Conservation (phyloP, 2,329 filamentous ascomycete genomes). For the Plectosphaerella sp. region DNA sequence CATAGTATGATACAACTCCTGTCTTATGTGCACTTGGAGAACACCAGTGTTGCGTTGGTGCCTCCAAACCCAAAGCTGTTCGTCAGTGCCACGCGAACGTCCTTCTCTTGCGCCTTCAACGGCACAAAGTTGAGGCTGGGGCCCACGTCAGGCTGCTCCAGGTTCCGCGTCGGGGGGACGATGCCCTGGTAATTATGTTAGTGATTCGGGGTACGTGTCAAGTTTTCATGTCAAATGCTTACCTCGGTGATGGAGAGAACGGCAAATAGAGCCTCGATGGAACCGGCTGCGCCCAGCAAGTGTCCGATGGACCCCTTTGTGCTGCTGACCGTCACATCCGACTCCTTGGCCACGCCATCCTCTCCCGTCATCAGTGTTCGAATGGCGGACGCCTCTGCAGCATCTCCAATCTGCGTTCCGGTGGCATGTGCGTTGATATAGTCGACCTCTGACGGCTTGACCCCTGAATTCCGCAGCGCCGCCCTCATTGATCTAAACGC, state of each 20-base stretch:
- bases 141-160: slow-evolving; percentile 60
- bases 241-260: slow-evolving; percentile 77
- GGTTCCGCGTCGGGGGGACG: slow-evolving; percentile 83
- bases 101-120: slow-evolving; percentile 61
- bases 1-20: not conserved
- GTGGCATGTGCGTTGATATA: slow-evolving; percentile 98
- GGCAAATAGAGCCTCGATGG: slow-evolving; percentile 83
- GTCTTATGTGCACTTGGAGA: slow-evolving; percentile 35
- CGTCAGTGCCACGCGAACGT: slow-evolving; percentile 71
- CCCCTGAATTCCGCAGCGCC: slow-evolving; percentile 67
- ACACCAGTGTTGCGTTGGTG: slow-evolving; percentile 87
- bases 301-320: slow-evolving; percentile 94
- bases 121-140: slow-evolving; percentile 86
- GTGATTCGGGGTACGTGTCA: slow-evolving; percentile 10
- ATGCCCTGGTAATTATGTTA: slow-evolving; percentile 51
- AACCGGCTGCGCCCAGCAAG: slow-evolving; percentile 84
- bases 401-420: slow-evolving; percentile 78
- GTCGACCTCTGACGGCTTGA: slow-evolving; percentile 68
- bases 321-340: slow-evolving; percentile 77
- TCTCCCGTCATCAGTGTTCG: slow-evolving; percentile 70
- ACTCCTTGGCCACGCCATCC: slow-evolving; percentile 57
- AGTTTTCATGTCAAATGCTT: slow-evolving; percentile 22
- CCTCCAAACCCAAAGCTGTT: slow-evolving; percentile 99
- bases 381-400: slow-evolving; percentile 83
- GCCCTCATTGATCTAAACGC: slow-evolving; percentile 81